phyloP scores from a whole-genome alignment of 257 asterid genomes.

The Ligustrum vulgare region DNA sequence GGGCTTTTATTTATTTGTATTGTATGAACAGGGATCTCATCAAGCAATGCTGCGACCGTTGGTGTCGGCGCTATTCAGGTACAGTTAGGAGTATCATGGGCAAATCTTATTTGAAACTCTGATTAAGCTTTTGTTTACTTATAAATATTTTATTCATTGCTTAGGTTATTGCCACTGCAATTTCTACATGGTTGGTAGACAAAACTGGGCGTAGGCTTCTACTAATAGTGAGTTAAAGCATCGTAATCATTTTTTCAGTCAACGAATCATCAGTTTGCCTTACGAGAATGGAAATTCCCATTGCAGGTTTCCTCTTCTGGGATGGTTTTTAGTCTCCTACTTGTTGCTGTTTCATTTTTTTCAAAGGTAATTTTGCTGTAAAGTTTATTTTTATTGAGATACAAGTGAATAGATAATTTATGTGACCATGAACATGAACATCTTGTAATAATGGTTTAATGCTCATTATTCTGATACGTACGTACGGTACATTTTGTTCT shows the following conservation, averaged over 20 bases:
- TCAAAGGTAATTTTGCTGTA: constrained; percentile 53
- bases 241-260: background rate
- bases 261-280: constrained; percentile 10
- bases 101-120: background rate
- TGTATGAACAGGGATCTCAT: constrained; percentile 68
- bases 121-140: constrained; percentile 6
- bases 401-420: background rate
- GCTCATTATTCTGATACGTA: background rate
- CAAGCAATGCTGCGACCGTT: constrained; percentile 76
- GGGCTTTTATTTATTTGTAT: constrained; percentile 20
- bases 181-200: constrained; percentile 86
- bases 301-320: constrained; percentile 80
- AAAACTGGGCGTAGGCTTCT: constrained; percentile 89
- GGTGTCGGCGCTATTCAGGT: constrained; percentile 91
- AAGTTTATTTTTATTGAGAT: background rate
- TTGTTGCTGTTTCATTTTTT: constrained; percentile 69
- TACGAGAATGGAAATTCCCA: constrained; percentile 9
- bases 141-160: constrained; percentile 1
- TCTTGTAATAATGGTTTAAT: background rate
- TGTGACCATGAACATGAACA: background rate
- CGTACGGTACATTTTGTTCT: constrained; percentile 11
- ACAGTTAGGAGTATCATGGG: constrained; percentile 23
- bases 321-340: constrained; percentile 76
- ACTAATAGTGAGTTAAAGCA: constrained; percentile 56
- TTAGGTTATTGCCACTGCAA: constrained; percentile 87